Percentiles rank a stretch among this genome's conserved stretches.
phyloP scores from a whole-genome alignment of 495 filamentous ascomycete genomes.

The Penicillium silybi region DNA sequence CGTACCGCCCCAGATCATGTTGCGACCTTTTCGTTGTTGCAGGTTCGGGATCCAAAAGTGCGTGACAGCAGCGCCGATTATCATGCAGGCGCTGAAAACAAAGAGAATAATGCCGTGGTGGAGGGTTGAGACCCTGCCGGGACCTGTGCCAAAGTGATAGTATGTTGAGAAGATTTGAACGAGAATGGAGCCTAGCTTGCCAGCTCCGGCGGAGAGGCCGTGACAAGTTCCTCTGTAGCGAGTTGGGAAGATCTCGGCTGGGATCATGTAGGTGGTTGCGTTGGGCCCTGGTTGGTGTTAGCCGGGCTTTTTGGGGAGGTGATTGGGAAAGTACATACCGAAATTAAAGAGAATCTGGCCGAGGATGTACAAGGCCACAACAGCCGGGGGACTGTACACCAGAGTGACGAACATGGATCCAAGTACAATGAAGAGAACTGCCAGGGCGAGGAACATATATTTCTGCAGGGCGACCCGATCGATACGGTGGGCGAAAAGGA shows the following conservation, averaged over 20 bases:
- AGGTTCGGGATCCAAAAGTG: slow-evolving; percentile 43
- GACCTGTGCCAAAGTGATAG: slow-evolving; percentile 36
- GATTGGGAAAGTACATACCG: slow-evolving; percentile 26
- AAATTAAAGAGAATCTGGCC: slow-evolving; percentile 64
- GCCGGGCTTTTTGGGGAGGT: not conserved
- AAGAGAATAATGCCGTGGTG: slow-evolving; percentile 43
- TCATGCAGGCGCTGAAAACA: slow-evolving; percentile 45
- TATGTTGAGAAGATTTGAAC: slow-evolving; percentile 50
- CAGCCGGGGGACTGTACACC: slow-evolving; percentile 36
- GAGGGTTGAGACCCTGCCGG: slow-evolving; percentile 28
- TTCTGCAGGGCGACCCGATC: slow-evolving; percentile 47
- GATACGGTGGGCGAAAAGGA: slow-evolving; percentile 41
- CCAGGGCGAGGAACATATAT: slow-evolving; percentile 46
- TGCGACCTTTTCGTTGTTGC: slow-evolving; percentile 25
- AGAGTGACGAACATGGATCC: slow-evolving; percentile 45
- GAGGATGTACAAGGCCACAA: slow-evolving; percentile 54
- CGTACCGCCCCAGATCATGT: slow-evolving; percentile 37
- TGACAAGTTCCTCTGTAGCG: slow-evolving; percentile 56
- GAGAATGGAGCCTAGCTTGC: slow-evolving; percentile 57
- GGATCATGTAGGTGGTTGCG: slow-evolving; percentile 59
- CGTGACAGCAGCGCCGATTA: slow-evolving; percentile 42
- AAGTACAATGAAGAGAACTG: slow-evolving; percentile 45
- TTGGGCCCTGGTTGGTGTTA: slow-evolving; percentile 45
- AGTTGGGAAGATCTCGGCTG: slow-evolving; percentile 59
- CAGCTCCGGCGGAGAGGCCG: slow-evolving; percentile 51